phyloP scores from a whole-genome alignment of 768 basidiomycete genomes.

The Auricularia cornea region DNA sequence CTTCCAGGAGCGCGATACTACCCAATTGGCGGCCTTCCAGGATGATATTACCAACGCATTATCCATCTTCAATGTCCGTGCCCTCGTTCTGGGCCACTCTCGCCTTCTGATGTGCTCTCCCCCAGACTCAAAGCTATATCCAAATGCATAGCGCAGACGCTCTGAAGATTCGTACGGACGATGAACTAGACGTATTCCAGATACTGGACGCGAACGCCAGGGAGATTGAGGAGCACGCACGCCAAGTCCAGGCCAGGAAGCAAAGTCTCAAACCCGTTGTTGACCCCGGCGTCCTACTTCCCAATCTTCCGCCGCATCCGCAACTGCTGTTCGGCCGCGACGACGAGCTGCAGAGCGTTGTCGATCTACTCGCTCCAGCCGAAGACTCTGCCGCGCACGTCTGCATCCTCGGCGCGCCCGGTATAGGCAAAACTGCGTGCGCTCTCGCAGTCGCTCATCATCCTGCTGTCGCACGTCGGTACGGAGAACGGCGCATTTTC shows the following conservation, averaged over 20 bases:
- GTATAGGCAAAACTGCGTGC: slow-evolving; percentile 33
- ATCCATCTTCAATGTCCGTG: not conserved
- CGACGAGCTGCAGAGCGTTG: not conserved
- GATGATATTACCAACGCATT: not conserved
- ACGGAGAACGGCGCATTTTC: slow-evolving; percentile 21
- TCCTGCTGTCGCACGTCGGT: slow-evolving; percentile 14
- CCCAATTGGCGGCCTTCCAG: not conserved
- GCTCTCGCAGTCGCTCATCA: slow-evolving; percentile 27
- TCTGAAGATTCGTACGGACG: not conserved
- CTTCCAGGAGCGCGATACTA: not conserved
- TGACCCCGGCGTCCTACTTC: not conserved
- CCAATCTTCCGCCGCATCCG: not conserved
- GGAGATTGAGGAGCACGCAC: not conserved
- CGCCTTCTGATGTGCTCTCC: not conserved
- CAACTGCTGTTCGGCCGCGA: not conserved
- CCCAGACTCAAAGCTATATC: not conserved
- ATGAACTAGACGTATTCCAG: not conserved
- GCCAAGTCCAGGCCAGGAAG: not conserved
- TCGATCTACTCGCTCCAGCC: not conserved
- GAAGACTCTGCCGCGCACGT: not conserved
- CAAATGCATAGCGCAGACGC: not conserved
- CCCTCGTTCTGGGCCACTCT: not conserved
- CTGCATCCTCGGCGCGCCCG: slow-evolving; percentile 22
- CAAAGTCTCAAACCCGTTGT: not conserved
- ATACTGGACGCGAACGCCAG: not conserved